These are phyloP conservation scores for Globisporangium camurandrum DNA, from an alignment of 352 stramenopile genomes.

Conservation along the genomic window DNA sequence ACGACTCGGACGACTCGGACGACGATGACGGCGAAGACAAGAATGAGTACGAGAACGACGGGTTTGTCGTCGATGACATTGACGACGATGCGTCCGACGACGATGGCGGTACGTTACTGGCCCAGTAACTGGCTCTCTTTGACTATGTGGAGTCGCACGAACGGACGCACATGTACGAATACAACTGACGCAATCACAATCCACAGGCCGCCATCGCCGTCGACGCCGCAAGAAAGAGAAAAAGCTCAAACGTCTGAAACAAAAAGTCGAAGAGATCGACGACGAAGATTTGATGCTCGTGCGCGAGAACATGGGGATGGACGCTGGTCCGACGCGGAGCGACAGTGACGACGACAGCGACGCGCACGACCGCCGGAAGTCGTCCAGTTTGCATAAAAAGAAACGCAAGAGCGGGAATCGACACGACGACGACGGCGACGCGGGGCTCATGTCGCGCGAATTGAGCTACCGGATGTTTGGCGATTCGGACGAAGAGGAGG, in stretches of 20 bases:
- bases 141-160: too few relatives aligned
- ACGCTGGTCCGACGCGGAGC: slow-evolving; percentile 56
- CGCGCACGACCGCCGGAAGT: slow-evolving; percentile 33
- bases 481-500: slow-evolving; percentile 84
- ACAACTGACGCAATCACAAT: neutral
- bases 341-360: slow-evolving; percentile 69
- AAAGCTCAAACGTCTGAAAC: slow-evolving; percentile 81
- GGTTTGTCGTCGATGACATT: slow-evolving; percentile 80
- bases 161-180: too few relatives aligned
- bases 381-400: slow-evolving; percentile 54
- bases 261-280: slow-evolving; percentile 84
- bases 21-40: slow-evolving; percentile 81
- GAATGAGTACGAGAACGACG: slow-evolving; percentile 87
- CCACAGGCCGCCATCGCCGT: slow-evolving; percentile 47
- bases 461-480: slow-evolving; percentile 86
- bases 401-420: slow-evolving; percentile 34
- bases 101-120: slow-evolving; percentile 52
- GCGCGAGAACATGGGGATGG: slow-evolving; percentile 86
- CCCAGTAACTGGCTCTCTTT: neutral
- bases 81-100: slow-evolving; percentile 71
- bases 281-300: slow-evolving; percentile 85
- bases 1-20: slow-evolving; percentile 75
- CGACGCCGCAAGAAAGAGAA: slow-evolving; percentile 83
- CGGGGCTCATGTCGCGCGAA: slow-evolving; percentile 79
- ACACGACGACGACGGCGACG: slow-evolving; percentile 41